Evolutionary conservation across 179 eudicot species (phyloP).

Genomic region (Silene noctiflora): DNA sequence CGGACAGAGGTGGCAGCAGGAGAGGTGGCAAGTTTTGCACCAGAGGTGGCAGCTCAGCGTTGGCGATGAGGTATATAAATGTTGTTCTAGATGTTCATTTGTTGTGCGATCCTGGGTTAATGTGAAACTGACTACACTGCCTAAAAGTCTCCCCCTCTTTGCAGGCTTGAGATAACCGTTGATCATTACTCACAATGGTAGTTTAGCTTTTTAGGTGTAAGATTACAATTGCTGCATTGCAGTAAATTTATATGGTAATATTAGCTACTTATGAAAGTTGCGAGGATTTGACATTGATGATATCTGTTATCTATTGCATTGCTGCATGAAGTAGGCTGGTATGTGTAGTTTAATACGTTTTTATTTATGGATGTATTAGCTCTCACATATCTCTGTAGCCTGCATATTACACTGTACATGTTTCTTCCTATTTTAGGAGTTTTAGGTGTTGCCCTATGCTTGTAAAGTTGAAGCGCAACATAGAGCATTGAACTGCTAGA

Average conservation of each 20-base stretch:
- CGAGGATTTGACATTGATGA: neutral
- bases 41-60: slow-evolving; percentile 62
- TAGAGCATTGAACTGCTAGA: neutral
- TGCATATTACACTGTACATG: neutral
- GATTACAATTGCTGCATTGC: neutral
- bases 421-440: neutral
- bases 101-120: neutral
- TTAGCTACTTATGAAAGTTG: neutral
- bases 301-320: neutral
- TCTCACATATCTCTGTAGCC: neutral
- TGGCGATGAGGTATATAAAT: slow-evolving; percentile 54
- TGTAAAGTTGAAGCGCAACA: neutral
- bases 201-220: neutral
- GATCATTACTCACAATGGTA: neutral
- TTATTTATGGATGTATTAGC: neutral
- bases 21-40: slow-evolving; percentile 77
- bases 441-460: neutral
- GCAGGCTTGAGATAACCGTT: neutral
- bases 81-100: neutral
- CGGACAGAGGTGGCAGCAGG: slow-evolving; percentile 86
- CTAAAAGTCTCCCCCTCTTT: neutral
- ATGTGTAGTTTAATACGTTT: neutral
- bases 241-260: neutral
- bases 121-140: neutral
- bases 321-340: neutral